Evolutionary conservation across 176 grass and related monocot species (phyloP).

Genomic region (Musa troglodytarum): DNA sequence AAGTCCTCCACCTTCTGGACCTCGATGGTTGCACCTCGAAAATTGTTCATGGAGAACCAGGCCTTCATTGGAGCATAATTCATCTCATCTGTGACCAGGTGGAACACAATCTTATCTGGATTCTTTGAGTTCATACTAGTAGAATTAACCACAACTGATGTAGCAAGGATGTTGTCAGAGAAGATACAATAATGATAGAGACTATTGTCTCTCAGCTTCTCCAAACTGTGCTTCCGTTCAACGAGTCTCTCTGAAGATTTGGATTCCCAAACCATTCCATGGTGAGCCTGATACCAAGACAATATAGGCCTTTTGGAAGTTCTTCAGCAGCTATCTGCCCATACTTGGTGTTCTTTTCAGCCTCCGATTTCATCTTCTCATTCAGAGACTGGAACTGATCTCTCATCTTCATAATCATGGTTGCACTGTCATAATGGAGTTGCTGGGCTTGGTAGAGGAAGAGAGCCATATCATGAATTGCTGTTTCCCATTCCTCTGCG

Average conservation of each 20-base stretch:
- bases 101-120: constrained; percentile 76
- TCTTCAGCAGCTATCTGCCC: constrained; percentile 94
- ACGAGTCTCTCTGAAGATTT: constrained; percentile 55
- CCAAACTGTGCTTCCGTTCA: constrained; percentile 35
- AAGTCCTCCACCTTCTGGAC: constrained; percentile 91
- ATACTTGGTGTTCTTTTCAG: constrained; percentile 76
- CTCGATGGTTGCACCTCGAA: constrained; percentile 65
- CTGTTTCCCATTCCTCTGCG: constrained; percentile 49
- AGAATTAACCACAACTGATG: constrained; percentile 81
- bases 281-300: constrained; percentile 78
- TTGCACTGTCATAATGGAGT: constrained; percentile 50
- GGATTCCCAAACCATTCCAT: constrained; percentile 76
- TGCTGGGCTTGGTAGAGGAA: constrained; percentile 76
- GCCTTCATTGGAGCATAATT: constrained; percentile 88
- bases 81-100: constrained; percentile 88
- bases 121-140: constrained; percentile 60
- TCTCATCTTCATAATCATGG: constrained; percentile 75
- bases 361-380: constrained; percentile 76
- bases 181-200: constrained; percentile 90
- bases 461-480: constrained; percentile 64
- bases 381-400: constrained; percentile 72
- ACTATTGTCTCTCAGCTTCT: constrained; percentile 66
- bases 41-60: constrained; percentile 77
- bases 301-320: constrained; percentile 87
- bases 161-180: constrained; percentile 87